Conservation (phyloP, 768 basidiomycete genomes). For the Amylocystis lapponica region DNA sequence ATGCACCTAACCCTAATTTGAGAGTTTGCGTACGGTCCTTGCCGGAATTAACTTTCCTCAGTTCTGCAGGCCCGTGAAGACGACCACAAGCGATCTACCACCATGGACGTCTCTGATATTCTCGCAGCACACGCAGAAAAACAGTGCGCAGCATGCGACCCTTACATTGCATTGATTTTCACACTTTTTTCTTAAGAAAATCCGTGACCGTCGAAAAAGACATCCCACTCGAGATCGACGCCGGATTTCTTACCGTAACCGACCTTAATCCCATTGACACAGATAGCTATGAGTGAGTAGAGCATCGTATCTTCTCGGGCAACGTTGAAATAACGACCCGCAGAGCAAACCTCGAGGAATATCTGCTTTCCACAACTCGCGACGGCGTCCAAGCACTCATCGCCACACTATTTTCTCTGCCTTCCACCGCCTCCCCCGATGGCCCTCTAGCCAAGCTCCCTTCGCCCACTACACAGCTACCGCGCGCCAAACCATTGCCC, state of each 20-base stretch:
- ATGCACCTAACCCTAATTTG: no score
- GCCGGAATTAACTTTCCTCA: no score
- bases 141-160: conserved; percentile 45
- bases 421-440: conserved; percentile 65
- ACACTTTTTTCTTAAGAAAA: conserved; percentile 40
- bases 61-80: no score
- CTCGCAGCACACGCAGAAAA: conserved; percentile 69
- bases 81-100: no score
- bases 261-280: conserved; percentile 85
- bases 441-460: conserved; percentile 85
- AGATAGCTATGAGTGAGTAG: conserved; percentile 71
- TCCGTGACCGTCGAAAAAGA: conserved; percentile 72
- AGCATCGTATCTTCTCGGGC: background rate
- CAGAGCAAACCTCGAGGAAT: conserved; percentile 75
- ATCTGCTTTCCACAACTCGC: conserved; percentile 72
- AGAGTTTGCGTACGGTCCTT: no score
- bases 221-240: conserved; percentile 72
- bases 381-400: conserved; percentile 82
- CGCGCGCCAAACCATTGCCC: conserved; percentile 88
- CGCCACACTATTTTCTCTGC: conserved; percentile 75
- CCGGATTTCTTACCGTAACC: conserved; percentile 78
- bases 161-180: background rate
- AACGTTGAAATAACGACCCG: no score
- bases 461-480: conserved; percentile 66
- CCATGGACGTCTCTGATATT: conserved; percentile 80